Evolutionary conservation across 2,329 filamentous ascomycete genomes (phyloP).

Genomic region (Hymenoscyphus occultus): DNA sequence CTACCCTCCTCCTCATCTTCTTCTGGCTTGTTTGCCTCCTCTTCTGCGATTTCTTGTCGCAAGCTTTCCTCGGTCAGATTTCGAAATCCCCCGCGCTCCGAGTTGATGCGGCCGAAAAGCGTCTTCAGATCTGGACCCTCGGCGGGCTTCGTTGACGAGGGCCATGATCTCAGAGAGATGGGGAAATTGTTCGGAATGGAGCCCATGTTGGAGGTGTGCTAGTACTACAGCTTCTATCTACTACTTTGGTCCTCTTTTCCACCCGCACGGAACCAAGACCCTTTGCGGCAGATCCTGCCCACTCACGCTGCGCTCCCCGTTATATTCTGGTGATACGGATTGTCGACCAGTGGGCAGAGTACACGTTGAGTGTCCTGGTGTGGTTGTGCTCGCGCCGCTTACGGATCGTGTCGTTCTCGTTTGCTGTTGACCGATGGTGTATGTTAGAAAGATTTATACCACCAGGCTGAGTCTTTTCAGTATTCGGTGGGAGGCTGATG

Average conservation of each 20-base stretch:
- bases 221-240: not conserved
- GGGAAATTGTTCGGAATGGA: slow-evolving; percentile 43
- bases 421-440: not conserved
- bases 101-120: slow-evolving; percentile 76
- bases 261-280: not conserved
- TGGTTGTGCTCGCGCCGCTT: not conserved
- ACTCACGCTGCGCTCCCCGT: not conserved
- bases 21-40: slow-evolving; percentile 38
- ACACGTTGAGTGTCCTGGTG: not conserved
- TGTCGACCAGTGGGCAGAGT: not conserved
- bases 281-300: not conserved
- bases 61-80: slow-evolving; percentile 72
- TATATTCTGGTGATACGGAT: not conserved
- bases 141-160: slow-evolving; percentile 50
- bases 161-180: slow-evolving; percentile 64
- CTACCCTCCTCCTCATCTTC: slow-evolving; percentile 43
- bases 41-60: slow-evolving; percentile 60
- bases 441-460: not conserved
- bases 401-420: not conserved
- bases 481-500: not conserved
- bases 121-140: slow-evolving; percentile 58
- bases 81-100: slow-evolving; percentile 77
- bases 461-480: not conserved
- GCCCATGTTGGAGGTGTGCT: slow-evolving; percentile 24
- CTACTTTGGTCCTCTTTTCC: not conserved